These are phyloP conservation scores for Saccharomycopsis amapae DNA, from an alignment of 805 yeast species.

Conservation along the genomic window DNA sequence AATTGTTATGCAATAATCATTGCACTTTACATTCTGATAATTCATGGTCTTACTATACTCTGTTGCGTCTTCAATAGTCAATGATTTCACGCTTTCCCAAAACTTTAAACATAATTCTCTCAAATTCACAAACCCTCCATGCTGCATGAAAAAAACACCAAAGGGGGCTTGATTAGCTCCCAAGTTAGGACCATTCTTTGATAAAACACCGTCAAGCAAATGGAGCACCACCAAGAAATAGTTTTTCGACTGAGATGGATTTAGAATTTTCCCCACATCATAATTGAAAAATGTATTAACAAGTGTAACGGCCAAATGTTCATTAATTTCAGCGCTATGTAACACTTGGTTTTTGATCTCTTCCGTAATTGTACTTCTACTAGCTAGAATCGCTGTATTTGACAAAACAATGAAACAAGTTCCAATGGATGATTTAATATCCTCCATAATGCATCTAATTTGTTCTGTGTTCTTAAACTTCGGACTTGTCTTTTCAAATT, in stretches of 20 bases:
- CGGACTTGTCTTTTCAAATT: constrained; percentile 40
- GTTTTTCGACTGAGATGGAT: constrained; percentile 20
- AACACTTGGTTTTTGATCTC: not conserved
- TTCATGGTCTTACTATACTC: constrained; percentile 1
- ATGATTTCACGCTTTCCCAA: constrained; percentile 24
- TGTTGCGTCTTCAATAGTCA: constrained; percentile 1
- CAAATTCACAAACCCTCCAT: constrained; percentile 37
- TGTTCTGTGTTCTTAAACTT: constrained; percentile 58
- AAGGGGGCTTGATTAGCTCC: constrained; percentile 33
- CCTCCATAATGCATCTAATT: constrained; percentile 38
- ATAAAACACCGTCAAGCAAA: constrained; percentile 31
- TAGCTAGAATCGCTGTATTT: not conserved
- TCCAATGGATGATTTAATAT: constrained; percentile 15
- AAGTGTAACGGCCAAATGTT: constrained; percentile 18
- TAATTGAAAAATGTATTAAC: constrained; percentile 22
- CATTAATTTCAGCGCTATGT: not conserved
- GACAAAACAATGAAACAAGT: not conserved
- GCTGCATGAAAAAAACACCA: constrained; percentile 44
- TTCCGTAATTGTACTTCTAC: not conserved
- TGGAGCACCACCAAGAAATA: constrained; percentile 33
- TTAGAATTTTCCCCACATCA: not conserved
- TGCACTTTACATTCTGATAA: constrained; percentile 8
- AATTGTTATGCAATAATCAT: constrained; percentile 14
- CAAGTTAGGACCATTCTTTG: constrained; percentile 26
- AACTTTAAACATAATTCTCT: constrained; percentile 27